Evolutionary conservation across 805 yeast species (phyloP).

Genomic region (Lachancea nothofagi): DNA sequence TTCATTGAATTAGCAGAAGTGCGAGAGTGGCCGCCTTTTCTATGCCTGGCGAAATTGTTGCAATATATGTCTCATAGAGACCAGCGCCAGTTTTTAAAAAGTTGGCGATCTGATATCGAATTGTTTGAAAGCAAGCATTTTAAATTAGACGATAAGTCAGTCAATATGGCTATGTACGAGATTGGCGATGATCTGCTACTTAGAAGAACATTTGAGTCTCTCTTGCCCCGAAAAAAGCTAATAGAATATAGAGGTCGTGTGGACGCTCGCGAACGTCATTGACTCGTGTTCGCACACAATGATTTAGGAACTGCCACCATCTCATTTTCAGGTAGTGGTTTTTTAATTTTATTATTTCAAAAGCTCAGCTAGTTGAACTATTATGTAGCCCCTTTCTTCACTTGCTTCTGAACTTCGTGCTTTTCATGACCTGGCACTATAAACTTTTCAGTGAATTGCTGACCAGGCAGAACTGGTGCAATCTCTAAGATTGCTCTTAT

Average conservation of each 20-base stretch:
- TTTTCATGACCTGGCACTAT: slow-evolving; percentile 64
- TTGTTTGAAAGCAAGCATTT: slow-evolving; percentile 1
- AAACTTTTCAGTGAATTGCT: slow-evolving; percentile 56
- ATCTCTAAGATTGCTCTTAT: slow-evolving; percentile 52
- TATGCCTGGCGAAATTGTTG: slow-evolving; percentile 16
- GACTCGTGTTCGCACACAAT: background rate
- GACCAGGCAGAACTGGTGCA: slow-evolving; percentile 84
- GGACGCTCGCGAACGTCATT: too few relatives aligned
- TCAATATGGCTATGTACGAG: background rate
- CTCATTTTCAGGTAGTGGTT: background rate
- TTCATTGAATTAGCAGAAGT: slow-evolving; percentile 17
- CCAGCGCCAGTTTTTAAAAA: background rate
- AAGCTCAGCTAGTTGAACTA: background rate
- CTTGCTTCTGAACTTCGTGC: slow-evolving; percentile 28
- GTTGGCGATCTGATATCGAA: slow-evolving; percentile 19
- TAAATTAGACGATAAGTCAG: background rate
- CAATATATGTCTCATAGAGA: background rate
- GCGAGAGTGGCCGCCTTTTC: slow-evolving; percentile 26
- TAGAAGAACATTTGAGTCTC: slow-evolving; percentile 1
- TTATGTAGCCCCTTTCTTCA: background rate
- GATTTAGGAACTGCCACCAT: background rate
- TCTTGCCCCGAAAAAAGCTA: background rate
- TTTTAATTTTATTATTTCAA: background rate
- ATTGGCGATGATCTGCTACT: background rate
- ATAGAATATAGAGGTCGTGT: background rate